Percentiles rank a stretch among this genome's conserved stretches.
phyloP scores from a whole-genome alignment of 2,329 filamentous ascomycete genomes.

The Didymella keratinophila region DNA sequence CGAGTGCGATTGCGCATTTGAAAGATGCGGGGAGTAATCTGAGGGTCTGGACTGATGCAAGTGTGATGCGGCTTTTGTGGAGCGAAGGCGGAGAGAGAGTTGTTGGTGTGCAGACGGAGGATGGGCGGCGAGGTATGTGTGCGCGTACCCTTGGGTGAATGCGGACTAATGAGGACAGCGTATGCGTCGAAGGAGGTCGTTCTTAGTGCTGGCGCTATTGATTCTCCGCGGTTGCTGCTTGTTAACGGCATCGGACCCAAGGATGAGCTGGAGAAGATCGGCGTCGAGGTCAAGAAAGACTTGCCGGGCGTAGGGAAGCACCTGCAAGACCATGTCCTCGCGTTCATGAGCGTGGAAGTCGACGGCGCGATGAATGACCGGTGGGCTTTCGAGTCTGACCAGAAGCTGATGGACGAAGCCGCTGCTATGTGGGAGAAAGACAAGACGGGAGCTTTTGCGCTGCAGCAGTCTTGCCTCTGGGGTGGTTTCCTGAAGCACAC shows the following conservation, averaged over 20 bases:
- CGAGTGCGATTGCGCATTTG: constrained; percentile 47
- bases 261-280: constrained; percentile 51
- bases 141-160: not conserved
- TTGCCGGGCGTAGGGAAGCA: constrained; percentile 55
- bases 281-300: constrained; percentile 53
- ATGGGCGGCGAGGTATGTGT: constrained; percentile 43
- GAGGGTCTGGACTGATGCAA: constrained; percentile 58
- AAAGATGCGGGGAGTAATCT: constrained; percentile 60
- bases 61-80: constrained; percentile 51
- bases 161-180: not conserved
- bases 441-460: constrained; percentile 37
- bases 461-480: constrained; percentile 58
- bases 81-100: constrained; percentile 35
- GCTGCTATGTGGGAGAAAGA: constrained; percentile 55
- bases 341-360: constrained; percentile 56
- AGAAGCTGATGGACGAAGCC: constrained; percentile 51
- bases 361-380: constrained; percentile 49
- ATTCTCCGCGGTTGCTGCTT: constrained; percentile 53
- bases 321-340: constrained; percentile 57
- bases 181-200: constrained; percentile 45
- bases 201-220: constrained; percentile 44
- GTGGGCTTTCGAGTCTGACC: constrained; percentile 50
- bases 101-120: constrained; percentile 37
- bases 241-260: constrained; percentile 59
- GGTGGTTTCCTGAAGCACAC: constrained; percentile 63